Evolutionary conservation across 306 rosid species (phyloP).

Genomic region (Vigna nakashimae): DNA sequence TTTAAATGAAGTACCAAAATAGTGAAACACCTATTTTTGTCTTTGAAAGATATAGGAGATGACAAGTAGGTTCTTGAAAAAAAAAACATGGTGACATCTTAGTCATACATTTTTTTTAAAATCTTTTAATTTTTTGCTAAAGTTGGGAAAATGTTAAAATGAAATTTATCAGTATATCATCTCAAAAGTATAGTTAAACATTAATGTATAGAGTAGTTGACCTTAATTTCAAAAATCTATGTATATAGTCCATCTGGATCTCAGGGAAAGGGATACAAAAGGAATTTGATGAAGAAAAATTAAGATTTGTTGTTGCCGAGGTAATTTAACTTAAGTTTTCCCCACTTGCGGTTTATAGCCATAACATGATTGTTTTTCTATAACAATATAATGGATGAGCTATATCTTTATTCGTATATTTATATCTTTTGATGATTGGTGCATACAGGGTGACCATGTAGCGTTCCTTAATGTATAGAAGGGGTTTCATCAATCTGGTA

Average conservation of each 20-base stretch:
- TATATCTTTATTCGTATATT: slow-evolving; percentile 12
- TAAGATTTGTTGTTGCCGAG: too few relatives aligned
- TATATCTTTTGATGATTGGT: slow-evolving; percentile 37
- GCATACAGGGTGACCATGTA: slow-evolving; percentile 85
- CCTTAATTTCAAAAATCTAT: slow-evolving; percentile 39
- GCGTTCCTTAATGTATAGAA: slow-evolving; percentile 89
- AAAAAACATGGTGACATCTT: too few relatives aligned
- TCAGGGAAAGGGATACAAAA: too few relatives aligned
- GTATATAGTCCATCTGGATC: too few relatives aligned
- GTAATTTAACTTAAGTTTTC: too few relatives aligned
- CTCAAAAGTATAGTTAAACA: slow-evolving; percentile 19
- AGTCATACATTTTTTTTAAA: not conserved
- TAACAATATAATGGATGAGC: not conserved
- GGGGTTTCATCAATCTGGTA: slow-evolving; percentile 91
- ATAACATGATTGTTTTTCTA: slow-evolving; percentile 5
- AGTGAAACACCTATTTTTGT: too few relatives aligned
- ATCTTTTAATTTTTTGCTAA: slow-evolving; percentile 14
- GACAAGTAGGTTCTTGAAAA: too few relatives aligned
- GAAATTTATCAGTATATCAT: slow-evolving; percentile 14
- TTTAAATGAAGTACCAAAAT: too few relatives aligned
- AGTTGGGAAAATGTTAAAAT: slow-evolving; percentile 19
- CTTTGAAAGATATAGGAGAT: too few relatives aligned
- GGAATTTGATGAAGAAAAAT: too few relatives aligned
- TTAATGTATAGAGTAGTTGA: slow-evolving; percentile 32
- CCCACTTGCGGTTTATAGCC: too few relatives aligned